phyloP scores from a whole-genome alignment of 2,329 filamentous ascomycete species.

The Akanthomyces uredinophilus region DNA sequence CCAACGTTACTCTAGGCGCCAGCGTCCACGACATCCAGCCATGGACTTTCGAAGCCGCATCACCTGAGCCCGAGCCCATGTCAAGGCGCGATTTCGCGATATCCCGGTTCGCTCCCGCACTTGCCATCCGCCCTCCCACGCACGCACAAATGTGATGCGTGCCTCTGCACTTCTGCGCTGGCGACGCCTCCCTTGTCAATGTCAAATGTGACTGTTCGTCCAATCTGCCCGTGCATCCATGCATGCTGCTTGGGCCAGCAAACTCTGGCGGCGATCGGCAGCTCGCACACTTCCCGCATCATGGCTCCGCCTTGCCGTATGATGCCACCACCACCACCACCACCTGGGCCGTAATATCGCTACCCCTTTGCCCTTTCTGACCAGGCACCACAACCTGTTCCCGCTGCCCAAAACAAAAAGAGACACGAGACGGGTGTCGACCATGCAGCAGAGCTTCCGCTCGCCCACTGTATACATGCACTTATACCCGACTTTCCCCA shows the following conservation, averaged over 20 bases:
- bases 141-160: not conserved
- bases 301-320: not conserved
- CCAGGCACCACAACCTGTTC: not conserved
- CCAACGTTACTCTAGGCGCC: not conserved
- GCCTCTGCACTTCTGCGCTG: not conserved
- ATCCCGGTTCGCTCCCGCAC: not conserved
- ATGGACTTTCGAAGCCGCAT: not conserved
- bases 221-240: not conserved
- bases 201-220: not conserved
- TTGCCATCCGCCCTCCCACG: not conserved
- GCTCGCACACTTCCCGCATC: not conserved
- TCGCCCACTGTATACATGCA: not conserved
- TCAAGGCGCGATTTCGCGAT: not conserved
- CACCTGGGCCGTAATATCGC: too few species aligned
- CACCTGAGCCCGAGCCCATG: slow-evolving; percentile 5
- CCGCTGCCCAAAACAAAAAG: not conserved
- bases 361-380: too few species aligned
- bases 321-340: too few species aligned
- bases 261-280: not conserved
- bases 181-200: not conserved
- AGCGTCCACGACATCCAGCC: not conserved
- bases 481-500: slow-evolving; percentile 4
- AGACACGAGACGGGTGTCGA: not conserved
- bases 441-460: not conserved
- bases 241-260: not conserved